These are phyloP conservation scores for Leishmania mexicana DNA, from an alignment of 208 protist genomes.

Conservation along the genomic window DNA sequence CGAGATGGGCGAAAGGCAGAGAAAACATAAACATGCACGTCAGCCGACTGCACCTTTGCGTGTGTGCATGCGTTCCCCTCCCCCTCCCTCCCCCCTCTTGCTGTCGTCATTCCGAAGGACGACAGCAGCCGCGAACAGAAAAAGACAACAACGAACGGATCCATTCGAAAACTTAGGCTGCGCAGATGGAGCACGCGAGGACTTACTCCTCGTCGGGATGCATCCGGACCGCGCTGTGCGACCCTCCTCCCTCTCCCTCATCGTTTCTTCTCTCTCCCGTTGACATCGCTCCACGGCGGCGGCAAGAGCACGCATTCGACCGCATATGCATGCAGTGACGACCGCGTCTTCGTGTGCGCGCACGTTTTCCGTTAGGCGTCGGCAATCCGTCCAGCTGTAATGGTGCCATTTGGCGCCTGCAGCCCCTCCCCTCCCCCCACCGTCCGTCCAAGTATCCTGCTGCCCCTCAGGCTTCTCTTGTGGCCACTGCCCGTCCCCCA, in stretches of 20 bases:
- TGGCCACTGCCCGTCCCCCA: not conserved
- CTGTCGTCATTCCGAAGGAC: too few species aligned
- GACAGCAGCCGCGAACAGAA: too few species aligned
- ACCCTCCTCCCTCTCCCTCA: not conserved
- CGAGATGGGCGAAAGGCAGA: too few species aligned
- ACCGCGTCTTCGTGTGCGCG: not conserved
- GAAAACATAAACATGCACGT: too few species aligned
- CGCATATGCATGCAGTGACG: too few species aligned
- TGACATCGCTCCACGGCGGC: not conserved
- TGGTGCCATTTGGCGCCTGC: not conserved
- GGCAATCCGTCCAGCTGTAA: not conserved
- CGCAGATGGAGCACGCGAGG: not conserved
- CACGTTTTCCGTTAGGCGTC: not conserved
- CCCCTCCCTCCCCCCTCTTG: not conserved
- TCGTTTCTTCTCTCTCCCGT: not conserved
- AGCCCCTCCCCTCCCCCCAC: not conserved
- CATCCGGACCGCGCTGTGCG: not conserved
- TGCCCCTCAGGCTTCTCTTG: not conserved
- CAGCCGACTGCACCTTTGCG: not conserved
- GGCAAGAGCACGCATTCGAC: not conserved
- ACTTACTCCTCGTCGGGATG: not conserved
- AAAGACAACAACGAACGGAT: too few species aligned
- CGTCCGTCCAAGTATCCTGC: too few species aligned
- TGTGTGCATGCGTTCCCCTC: not conserved
- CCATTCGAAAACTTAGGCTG: too few species aligned